Evolutionary conservation across 208 protist genomes (phyloP).

Genomic region (Endotrypanum monterogeii): DNA sequence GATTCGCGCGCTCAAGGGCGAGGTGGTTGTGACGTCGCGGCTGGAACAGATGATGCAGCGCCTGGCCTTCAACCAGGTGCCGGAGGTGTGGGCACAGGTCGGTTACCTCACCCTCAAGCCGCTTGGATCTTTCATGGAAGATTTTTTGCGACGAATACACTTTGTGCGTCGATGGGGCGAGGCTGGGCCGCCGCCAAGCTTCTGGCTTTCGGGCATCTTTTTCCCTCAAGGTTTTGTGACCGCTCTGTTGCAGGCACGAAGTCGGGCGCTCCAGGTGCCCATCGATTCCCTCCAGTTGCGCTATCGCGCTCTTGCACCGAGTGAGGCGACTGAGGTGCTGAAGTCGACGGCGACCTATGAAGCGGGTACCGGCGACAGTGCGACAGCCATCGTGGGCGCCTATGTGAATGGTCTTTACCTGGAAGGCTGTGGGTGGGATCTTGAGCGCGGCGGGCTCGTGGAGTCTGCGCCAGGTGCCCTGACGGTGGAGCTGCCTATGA

Average conservation of each 20-base stretch:
- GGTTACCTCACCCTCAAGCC: slow-evolving; percentile 95
- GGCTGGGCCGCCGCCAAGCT: slow-evolving; percentile 84
- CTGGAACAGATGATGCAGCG: slow-evolving; percentile 79
- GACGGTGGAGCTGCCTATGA: slow-evolving; percentile 77
- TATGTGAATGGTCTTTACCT: slow-evolving; percentile 93
- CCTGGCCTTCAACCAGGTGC: slow-evolving; percentile 90
- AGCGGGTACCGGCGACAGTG: slow-evolving; percentile 30
- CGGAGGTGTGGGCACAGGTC: slow-evolving; percentile 82
- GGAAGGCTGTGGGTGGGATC: slow-evolving; percentile 86
- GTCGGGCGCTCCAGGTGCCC: slow-evolving; percentile 77
- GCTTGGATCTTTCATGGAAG: slow-evolving; percentile 93
- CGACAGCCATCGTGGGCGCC: slow-evolving; percentile 54
- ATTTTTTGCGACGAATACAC: slow-evolving; percentile 86
- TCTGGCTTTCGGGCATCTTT: slow-evolving; percentile 97
- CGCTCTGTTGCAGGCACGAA: slow-evolving; percentile 88
- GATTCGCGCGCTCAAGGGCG: slow-evolving; percentile 79
- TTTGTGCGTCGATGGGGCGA: slow-evolving; percentile 93
- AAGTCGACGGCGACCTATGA: slow-evolving; percentile 27
- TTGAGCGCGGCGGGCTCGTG: slow-evolving; percentile 44
- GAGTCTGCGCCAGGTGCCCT: slow-evolving; percentile 87
- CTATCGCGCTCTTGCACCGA: slow-evolving; percentile 47
- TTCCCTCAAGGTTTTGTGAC: slow-evolving; percentile 97
- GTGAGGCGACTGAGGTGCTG: slow-evolving; percentile 28
- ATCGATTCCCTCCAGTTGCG: slow-evolving; percentile 89
- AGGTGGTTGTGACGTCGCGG: slow-evolving; percentile 85